These are phyloP conservation scores for Zygosaccharomyces siamensis DNA, from an alignment of 805 yeast genomes.

Conservation along the genomic window DNA sequence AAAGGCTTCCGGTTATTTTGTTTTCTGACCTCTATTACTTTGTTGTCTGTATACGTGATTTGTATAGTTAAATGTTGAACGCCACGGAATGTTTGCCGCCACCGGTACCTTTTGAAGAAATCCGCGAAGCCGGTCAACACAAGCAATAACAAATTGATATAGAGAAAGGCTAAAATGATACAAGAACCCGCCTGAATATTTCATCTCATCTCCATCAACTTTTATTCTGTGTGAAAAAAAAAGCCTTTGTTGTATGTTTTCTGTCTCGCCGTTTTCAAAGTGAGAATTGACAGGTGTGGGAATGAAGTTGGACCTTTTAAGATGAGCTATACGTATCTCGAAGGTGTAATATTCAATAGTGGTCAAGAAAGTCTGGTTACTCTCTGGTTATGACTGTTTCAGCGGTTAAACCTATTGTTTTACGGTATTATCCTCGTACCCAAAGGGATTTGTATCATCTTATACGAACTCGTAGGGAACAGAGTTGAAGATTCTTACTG, in stretches of 20 bases:
- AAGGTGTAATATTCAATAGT: no score
- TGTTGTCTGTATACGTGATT: background rate
- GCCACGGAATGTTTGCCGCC: conserved; percentile 15
- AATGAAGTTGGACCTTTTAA: no score
- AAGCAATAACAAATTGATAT: background rate
- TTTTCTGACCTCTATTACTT: background rate
- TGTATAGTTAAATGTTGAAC: conserved; percentile 2
- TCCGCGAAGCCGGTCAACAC: conserved; percentile 1
- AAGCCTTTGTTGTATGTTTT: no score
- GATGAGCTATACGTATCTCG: no score
- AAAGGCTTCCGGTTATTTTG: background rate
- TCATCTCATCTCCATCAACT: no score
- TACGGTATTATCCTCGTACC: background rate
- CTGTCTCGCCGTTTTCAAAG: no score
- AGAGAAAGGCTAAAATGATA: no score
- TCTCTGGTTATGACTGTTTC: no score
- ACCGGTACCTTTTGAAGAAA: conserved; percentile 4
- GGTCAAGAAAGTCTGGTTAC: no score
- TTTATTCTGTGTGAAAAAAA: no score
- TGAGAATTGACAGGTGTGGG: no score
- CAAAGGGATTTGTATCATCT: background rate
- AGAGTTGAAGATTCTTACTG: conserved; percentile 4
- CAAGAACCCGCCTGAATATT: background rate
- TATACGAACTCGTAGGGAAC: background rate
- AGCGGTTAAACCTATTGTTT: background rate